Conservation (phyloP, 2,329 filamentous ascomycete species). For the Rhynchosporium secalis region DNA sequence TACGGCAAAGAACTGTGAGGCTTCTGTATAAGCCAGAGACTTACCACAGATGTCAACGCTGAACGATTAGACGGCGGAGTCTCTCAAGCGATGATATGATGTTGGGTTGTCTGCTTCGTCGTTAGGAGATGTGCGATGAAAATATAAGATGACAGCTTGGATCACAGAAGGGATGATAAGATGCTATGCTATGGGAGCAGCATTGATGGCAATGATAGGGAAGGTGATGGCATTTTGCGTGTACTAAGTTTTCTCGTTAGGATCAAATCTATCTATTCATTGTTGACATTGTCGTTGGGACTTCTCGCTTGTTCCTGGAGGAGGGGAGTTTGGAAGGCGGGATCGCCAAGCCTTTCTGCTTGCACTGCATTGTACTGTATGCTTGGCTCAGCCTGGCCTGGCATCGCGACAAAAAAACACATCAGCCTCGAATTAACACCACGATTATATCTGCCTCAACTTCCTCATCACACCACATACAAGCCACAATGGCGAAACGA, state of each 20-base stretch:
- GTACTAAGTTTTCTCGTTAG: too few relatives aligned
- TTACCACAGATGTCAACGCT: background rate
- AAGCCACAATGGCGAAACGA: conserved; percentile 51
- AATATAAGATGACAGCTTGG: too few relatives aligned
- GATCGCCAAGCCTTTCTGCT: background rate
- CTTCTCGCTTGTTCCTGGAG: conserved; percentile 3
- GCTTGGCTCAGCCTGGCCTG: background rate
- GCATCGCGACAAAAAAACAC: conserved; percentile 20
- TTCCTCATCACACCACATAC: background rate
- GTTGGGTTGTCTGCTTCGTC: background rate
- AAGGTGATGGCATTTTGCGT: too few relatives aligned
- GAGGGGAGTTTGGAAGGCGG: background rate
- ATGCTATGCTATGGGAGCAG: too few relatives aligned
- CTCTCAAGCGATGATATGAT: background rate
- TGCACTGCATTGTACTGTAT: conserved; percentile 1
- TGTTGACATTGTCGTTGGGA: background rate
- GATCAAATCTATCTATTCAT: too few relatives aligned
- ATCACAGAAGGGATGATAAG: too few relatives aligned
- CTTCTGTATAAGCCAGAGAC: background rate
- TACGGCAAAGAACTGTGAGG: too few relatives aligned
- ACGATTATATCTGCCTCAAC: background rate
- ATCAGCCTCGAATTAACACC: conserved; percentile 6
- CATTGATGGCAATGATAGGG: too few relatives aligned
- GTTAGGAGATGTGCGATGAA: too few relatives aligned
- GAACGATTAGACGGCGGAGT: background rate